A percentile compares a stretch with the other conserved stretches of the same genome.
Conservation (phyloP, 2,329 filamentous ascomycete genomes). For the Monilinia vaccinii-corymbosi region DNA sequence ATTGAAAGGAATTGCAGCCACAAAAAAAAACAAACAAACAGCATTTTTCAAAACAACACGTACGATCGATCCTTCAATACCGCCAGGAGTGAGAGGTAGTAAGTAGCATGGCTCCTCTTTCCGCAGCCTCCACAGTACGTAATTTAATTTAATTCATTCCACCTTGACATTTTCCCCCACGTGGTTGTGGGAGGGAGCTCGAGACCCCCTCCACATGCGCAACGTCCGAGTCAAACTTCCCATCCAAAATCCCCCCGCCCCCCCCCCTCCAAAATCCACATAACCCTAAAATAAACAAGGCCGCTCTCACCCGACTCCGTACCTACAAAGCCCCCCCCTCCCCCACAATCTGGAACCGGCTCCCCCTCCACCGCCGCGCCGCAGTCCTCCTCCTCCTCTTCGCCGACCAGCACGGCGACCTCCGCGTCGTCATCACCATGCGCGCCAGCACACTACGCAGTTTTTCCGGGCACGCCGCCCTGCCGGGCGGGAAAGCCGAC, state of each 20-base stretch:
- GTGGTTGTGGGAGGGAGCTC: too few species aligned
- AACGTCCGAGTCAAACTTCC: too few species aligned
- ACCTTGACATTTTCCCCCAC: too few species aligned
- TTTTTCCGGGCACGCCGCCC: constrained; percentile 78
- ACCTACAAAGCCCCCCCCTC: constrained; percentile 53
- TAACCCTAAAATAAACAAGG: too few species aligned
- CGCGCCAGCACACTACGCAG: constrained; percentile 53
- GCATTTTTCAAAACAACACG: too few species aligned
- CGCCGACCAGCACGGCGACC: constrained; percentile 70
- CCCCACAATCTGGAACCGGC: constrained; percentile 47
- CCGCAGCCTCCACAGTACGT: constrained; percentile 25
- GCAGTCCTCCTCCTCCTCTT: constrained; percentile 85
- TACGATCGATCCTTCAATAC: constrained; percentile 29
- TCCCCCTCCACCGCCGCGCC: constrained; percentile 60
- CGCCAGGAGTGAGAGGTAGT: too few species aligned
- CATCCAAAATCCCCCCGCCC: too few species aligned
- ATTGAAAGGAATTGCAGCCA: too few species aligned
- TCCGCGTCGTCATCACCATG: constrained; percentile 64
- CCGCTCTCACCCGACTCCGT: constrained; percentile 45
- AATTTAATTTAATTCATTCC: too few species aligned
- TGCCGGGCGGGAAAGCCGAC: constrained; percentile 71
- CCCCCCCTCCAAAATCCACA: too few species aligned
- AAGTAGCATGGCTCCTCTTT: constrained; percentile 29
- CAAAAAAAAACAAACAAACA: too few species aligned
- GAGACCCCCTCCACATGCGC: background rate